These are phyloP conservation scores for Garcia nutans DNA, from an alignment of 345 rosid species.

Conservation along the genomic window DNA sequence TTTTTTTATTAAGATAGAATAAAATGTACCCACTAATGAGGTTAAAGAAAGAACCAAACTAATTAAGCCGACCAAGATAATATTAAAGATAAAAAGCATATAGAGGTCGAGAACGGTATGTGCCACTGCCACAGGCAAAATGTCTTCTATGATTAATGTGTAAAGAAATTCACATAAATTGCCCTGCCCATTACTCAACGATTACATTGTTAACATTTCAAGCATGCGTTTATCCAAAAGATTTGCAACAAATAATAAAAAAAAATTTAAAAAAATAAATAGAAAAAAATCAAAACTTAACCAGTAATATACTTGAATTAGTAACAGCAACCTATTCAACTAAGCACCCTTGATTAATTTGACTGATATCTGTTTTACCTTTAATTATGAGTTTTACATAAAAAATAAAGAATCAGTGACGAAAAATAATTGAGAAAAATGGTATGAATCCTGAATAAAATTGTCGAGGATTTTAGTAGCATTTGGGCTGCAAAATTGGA, in stretches of 20 bases:
- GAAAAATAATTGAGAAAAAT: neutral
- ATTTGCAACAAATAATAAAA: no score
- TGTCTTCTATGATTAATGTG: neutral
- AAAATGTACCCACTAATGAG: neutral
- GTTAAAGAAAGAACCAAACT: neutral
- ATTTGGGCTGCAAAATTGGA: neutral
- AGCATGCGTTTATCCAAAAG: neutral
- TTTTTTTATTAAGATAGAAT: neutral
- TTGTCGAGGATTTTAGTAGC: neutral
- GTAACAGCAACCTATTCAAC: no score
- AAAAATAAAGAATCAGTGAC: no score
- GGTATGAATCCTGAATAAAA: neutral
- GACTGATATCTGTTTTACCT: no score
- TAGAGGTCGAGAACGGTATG: neutral
- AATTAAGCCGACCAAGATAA: neutral
- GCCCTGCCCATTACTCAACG: neutral
- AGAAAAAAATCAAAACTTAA: no score
- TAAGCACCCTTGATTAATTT: no score
- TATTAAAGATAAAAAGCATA: slow-evolving; percentile 1
- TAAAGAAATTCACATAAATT: neutral
- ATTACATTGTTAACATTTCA: neutral
- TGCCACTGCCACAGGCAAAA: neutral
- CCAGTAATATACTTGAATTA: no score
- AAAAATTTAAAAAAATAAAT: no score
- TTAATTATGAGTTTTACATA: no score